Base-by-base conservation (phyloP, 2,329 filamentous ascomycete species). In the Geosmithia putterillii region DNA sequence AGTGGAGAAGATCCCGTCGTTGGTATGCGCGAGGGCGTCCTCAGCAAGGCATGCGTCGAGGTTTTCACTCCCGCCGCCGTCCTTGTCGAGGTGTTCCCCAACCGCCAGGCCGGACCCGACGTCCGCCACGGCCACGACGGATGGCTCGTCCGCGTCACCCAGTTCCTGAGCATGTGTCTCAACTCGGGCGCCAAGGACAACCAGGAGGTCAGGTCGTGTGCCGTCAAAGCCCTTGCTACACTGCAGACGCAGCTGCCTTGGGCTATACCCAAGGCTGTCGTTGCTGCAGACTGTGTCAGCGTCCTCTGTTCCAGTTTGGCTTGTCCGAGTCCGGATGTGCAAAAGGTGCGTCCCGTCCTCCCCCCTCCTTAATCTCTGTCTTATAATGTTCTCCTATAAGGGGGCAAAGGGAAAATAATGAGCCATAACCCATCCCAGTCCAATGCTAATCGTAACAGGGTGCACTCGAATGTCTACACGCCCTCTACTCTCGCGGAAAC, bases 11-110 rank as follows among this genome's bases (percentile, higher is more conserved):
- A 96, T 61, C 75, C 85, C 2, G 81, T 88, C 4, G 88, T 90
- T 14, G 83, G 84, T 15, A 67, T 95, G 54, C 79, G 90, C 49
- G 86, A 90, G 57, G 83, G 81, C 42, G 78, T 86, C 44, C 74
- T 98, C 48, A 94, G 88, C 57, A 85, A 87, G 58, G 86, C 86
- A 10, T 84, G 92, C 55, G 86, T 96, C 48, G 92, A 96, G 59
- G 88, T 96, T 48, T 94, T 95, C 59, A 94, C 89, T 0, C 87
- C 92, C 1, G 71, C 77, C 20, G 65, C 70, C 2, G 81, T 95
- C 18, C 76, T 95, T 44, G 65, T 76, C 48, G 83, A 94, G 49
- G 73, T 83, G 20, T 86, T 88, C 54, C 82, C 86, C 10, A 80
- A 82, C 52, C 73, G 87, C 51, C 81, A 86, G 49, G 59, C 74